These are phyloP conservation scores for Xylaria nigripes DNA, from an alignment of 495 filamentous ascomycete genomes.

Conservation along the genomic window DNA sequence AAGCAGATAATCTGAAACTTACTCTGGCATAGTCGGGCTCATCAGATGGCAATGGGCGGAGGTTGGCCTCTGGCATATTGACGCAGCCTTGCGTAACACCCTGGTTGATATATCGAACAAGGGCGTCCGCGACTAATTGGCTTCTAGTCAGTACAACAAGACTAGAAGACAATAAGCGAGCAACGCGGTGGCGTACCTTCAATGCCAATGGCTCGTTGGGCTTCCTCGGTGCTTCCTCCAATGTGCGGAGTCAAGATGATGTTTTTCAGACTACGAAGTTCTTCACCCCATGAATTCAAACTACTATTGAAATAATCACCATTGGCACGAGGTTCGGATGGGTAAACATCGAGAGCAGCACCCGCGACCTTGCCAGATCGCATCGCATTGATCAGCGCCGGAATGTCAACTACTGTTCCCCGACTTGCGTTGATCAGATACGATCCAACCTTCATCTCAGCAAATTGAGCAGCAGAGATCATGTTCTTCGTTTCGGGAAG, in stretches of 20 bases:
- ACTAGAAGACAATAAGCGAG: background rate
- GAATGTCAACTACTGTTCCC: slow-evolving; percentile 89
- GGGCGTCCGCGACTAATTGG: slow-evolving; percentile 59
- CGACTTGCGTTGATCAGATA: slow-evolving; percentile 96
- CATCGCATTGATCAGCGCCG: slow-evolving; percentile 82
- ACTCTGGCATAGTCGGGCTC: slow-evolving; percentile 80
- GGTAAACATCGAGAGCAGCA: slow-evolving; percentile 93
- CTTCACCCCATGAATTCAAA: slow-evolving; percentile 82
- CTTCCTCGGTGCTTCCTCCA: slow-evolving; percentile 95
- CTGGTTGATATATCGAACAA: slow-evolving; percentile 89
- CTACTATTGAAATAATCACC: slow-evolving; percentile 85
- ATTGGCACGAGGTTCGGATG: slow-evolving; percentile 85
- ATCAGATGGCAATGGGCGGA: slow-evolving; percentile 79
- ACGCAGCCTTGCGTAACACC: slow-evolving; percentile 84
- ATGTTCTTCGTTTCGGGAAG: slow-evolving; percentile 84
- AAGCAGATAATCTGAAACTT: no score
- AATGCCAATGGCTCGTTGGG: slow-evolving; percentile 89
- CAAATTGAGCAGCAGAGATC: slow-evolving; percentile 68
- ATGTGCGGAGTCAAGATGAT: slow-evolving; percentile 95
- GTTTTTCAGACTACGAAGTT: slow-evolving; percentile 79
- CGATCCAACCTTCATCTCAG: slow-evolving; percentile 82
- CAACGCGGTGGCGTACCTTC: slow-evolving; percentile 42
- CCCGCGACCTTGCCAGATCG: slow-evolving; percentile 83
- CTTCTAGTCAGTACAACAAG: background rate
- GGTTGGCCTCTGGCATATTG: slow-evolving; percentile 88